Evolutionary conservation across 2,329 filamentous ascomycete genomes (phyloP).

Genomic region (Stromatinia cepivora): DNA sequence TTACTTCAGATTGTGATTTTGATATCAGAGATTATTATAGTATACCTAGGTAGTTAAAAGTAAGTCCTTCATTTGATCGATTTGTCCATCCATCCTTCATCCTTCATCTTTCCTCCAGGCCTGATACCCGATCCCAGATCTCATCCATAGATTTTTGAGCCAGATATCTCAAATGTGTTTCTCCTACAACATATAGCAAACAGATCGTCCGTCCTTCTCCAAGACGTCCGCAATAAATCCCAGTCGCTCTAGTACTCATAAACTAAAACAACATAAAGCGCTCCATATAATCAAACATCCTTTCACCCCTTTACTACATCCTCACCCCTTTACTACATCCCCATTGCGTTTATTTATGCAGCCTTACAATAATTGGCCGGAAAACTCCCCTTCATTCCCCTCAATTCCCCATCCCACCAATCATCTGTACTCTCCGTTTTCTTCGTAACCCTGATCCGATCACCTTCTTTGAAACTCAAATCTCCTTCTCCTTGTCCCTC

Average conservation of each 20-base stretch:
- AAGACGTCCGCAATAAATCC: neutral
- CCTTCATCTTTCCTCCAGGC: no score
- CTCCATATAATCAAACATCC: neutral
- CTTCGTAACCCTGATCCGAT: constrained; percentile 73
- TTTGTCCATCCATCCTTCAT: neutral
- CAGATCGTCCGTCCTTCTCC: neutral
- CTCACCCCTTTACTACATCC: no score
- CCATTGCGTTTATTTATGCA: constrained; percentile 26
- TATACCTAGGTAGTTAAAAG: neutral
- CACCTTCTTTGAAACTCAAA: constrained; percentile 72
- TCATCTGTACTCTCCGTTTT: constrained; percentile 79
- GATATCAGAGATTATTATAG: neutral
- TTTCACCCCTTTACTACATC: no score
- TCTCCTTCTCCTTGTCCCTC: constrained; percentile 69
- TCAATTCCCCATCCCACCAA: constrained; percentile 83
- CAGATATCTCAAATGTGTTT: neutral
- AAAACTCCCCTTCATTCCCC: constrained; percentile 68
- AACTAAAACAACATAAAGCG: neutral
- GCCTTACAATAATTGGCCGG: constrained; percentile 77
- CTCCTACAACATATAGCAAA: neutral
- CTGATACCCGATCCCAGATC: no score
- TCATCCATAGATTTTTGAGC: neutral
- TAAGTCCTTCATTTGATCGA: neutral
- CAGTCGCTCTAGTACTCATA: neutral
- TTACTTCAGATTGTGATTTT: no score